These are phyloP conservation scores for Hura crepitans DNA, from an alignment of 441 rosid species.

Conservation along the genomic window DNA sequence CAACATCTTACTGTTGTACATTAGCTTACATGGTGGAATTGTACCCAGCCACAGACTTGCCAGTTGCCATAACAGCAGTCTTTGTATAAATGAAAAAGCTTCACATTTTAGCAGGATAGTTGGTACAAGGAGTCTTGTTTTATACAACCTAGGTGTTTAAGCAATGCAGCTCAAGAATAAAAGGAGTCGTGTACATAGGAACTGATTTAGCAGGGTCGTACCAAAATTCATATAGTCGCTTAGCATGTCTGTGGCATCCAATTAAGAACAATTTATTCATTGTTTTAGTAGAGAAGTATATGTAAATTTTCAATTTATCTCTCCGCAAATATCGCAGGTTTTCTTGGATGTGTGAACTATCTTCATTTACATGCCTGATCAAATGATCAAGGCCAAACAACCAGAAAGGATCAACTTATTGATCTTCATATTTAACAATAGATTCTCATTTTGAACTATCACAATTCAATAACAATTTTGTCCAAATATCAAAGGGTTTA, in stretches of 20 bases:
- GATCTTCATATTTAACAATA: neutral
- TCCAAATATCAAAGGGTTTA: neutral
- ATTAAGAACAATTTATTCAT: neutral
- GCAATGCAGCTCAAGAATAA: neutral
- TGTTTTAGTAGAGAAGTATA: neutral
- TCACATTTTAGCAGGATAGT: neutral
- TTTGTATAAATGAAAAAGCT: constrained; percentile 5
- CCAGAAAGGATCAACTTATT: neutral
- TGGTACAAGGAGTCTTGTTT: neutral
- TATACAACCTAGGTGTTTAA: neutral
- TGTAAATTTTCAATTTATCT: too few species aligned
- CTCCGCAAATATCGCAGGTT: neutral
- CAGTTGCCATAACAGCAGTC: neutral
- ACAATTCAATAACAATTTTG: neutral
- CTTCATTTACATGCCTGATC: neutral
- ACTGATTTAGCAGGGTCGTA: neutral
- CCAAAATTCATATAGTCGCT: neutral
- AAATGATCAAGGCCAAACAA: neutral
- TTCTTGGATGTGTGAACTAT: neutral
- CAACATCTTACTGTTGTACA: constrained; percentile 14
- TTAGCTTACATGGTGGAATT: neutral
- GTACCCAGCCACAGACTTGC: constrained; percentile 19
- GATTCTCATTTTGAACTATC: neutral
- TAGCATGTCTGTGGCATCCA: too few species aligned
- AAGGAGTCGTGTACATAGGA: neutral